Evolutionary conservation across 495 filamentous ascomycete genomes (phyloP).

Genomic region (Podospora sp.): DNA sequence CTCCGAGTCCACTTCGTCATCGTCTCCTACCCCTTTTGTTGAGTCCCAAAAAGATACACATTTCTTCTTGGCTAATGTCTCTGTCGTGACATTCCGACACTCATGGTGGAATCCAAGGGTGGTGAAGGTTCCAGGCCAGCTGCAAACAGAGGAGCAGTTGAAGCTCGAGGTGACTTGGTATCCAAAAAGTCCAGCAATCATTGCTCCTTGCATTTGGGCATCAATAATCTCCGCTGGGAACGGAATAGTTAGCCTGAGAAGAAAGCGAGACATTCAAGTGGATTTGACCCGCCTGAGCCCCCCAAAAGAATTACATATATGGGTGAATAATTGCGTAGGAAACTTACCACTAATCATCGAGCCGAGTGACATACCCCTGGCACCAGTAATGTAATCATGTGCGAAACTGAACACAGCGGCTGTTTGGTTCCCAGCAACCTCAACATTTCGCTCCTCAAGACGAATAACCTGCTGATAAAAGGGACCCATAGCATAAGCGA

Average conservation of each 20-base stretch:
- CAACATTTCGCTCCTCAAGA: neutral
- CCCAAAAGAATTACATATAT: no score
- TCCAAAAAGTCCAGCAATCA: constrained; percentile 3
- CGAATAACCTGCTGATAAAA: neutral
- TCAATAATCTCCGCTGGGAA: no score
- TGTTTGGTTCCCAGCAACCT: neutral
- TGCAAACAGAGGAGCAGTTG: neutral
- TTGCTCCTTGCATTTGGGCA: neutral
- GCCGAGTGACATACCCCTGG: no score
- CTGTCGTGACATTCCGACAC: neutral
- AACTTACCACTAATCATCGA: no score
- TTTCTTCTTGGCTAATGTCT: neutral
- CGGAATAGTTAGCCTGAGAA: no score
- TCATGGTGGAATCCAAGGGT: constrained; percentile 1
- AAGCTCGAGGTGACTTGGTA: neutral
- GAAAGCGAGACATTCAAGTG: no score
- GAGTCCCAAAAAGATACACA: neutral
- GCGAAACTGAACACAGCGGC: neutral
- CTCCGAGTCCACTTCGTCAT: no score
- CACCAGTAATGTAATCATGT: neutral
- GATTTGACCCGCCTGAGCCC: no score
- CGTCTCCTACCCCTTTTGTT: no score
- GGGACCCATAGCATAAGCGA: neutral
- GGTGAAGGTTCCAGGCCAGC: neutral
- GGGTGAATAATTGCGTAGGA: no score